Conservation (phyloP, 1,284 basidiomycete genomes). For the Chiua sp. region DNA sequence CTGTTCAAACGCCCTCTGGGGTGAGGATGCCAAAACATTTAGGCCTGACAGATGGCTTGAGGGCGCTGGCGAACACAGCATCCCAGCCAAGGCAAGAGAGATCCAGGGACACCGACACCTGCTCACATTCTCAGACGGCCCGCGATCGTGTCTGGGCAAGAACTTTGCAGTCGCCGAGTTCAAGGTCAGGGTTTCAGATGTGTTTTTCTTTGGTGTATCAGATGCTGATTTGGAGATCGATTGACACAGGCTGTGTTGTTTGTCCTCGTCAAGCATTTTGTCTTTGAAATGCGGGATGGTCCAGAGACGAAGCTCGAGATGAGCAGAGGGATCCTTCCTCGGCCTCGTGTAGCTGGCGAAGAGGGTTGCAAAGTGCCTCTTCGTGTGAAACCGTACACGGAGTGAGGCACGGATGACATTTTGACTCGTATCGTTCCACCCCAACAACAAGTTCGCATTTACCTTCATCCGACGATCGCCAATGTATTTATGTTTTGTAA, state of each 20-base stretch:
- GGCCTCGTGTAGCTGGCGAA: slow-evolving; percentile 50
- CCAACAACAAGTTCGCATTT: too few relatives aligned
- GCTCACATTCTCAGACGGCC: slow-evolving; percentile 47
- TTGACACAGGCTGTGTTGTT: slow-evolving; percentile 47
- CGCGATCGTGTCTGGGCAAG: slow-evolving; percentile 47
- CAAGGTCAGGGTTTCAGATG: slow-evolving; percentile 42
- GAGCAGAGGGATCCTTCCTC: slow-evolving; percentile 41
- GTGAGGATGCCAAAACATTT: slow-evolving; percentile 40
- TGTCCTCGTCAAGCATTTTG: slow-evolving; percentile 51
- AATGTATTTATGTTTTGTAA: too few relatives aligned
- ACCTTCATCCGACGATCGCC: too few relatives aligned
- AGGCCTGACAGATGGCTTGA: slow-evolving; percentile 44
- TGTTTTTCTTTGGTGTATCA: neutral
- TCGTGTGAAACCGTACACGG: slow-evolving; percentile 34
- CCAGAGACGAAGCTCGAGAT: slow-evolving; percentile 43
- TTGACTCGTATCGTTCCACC: too few relatives aligned
- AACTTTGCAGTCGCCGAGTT: slow-evolving; percentile 49
- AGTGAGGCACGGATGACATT: neutral
- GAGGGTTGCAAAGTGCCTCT: slow-evolving; percentile 47
- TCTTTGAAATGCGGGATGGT: too few relatives aligned
- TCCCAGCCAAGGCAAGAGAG: slow-evolving; percentile 36
- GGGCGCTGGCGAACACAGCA: neutral
- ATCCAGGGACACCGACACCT: slow-evolving; percentile 46
- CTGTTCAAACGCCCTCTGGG: slow-evolving; percentile 52
- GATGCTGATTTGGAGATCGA: too few relatives aligned